Base-by-base conservation (phyloP, 768 basidiomycete genomes). In the Boletus sensibilis region DNA sequence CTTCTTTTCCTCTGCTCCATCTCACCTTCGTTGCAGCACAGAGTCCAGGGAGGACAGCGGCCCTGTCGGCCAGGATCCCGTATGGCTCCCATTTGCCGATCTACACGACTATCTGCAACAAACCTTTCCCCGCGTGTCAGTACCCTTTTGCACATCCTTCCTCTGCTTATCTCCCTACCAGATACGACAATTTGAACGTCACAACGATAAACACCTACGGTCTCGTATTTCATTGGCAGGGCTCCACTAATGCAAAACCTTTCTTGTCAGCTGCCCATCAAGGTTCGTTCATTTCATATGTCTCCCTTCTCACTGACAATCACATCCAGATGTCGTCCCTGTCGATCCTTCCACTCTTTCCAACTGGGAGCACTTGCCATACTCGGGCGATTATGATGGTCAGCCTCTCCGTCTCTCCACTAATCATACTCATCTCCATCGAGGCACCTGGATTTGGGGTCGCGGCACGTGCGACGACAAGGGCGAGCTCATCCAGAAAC, bases 1-100 rank as follows among this genome's bases (percentile, higher is more conserved):
- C 16, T 40, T 14, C 27, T 20, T 11, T 37, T 29, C 18, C n/a
- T 16, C 20, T 16, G 83, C 82, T 5, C 12, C 37, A 5, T 29
- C 37, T 50, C 46, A 47, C 33, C 46, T 11, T 34, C 16, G 6
- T 11, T 34, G 14, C 21, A 47, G 46, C 21, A 47, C 46, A 21
- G 46, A 47, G 33, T 47, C 46, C 1, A 34, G 33, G 34, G 46
- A 47, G 1, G 21, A 2, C 14, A 47, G 31, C 13, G 46, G 46
- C 10, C 46, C 46, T 16, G 14, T 47, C 33, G 46, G 11, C 46
- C 33, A 34, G 21, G 46, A 47, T 34, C 46, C 46, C 13, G 31
- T 47, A 13, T 47, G 46, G 46, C 46, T 5, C 5, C 33, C 46
- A 4, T 47, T 47, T 34, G 21, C 33, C 21, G 46, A 47, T 18